phyloP scores from a whole-genome alignment of 441 rosid genomes.

The Omphalea diandra region DNA sequence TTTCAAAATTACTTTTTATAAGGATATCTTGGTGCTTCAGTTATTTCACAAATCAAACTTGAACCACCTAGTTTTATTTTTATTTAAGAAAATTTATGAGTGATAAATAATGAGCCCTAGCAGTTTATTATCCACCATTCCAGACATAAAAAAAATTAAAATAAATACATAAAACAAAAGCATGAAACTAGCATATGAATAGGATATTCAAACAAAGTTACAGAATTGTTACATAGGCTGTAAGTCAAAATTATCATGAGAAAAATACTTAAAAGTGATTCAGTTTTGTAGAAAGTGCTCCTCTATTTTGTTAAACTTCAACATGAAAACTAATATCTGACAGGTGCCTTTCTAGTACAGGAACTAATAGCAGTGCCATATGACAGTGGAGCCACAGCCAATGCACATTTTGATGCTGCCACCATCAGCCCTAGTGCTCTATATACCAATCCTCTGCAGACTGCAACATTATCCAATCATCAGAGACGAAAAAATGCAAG shows the following conservation, averaged over 20 bases:
- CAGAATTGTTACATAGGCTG: background rate
- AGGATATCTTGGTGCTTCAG: background rate
- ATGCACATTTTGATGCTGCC: constrained; percentile 97
- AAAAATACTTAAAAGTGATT: background rate
- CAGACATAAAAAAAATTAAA: background rate
- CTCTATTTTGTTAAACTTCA: background rate
- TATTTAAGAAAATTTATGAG: background rate
- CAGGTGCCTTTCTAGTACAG: constrained; percentile 84
- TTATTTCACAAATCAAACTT: background rate
- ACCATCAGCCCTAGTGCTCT: constrained; percentile 97
- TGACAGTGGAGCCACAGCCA: constrained; percentile 98
- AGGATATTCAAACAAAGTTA: background rate
- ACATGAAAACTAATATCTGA: background rate
- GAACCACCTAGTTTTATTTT: background rate
- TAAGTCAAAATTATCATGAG: background rate
- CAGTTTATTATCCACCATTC: background rate
- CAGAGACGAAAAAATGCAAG: constrained; percentile 3
- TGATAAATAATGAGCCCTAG: background rate
- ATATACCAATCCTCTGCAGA: constrained; percentile 90
- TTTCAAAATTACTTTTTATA: no score
- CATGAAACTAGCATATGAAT: background rate
- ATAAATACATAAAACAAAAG: background rate
- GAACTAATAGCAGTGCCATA: constrained; percentile 96
- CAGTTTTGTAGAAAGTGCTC: background rate
- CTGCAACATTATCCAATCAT: constrained; percentile 42